Percentiles rank a stretch among this genome's conserved stretches.
Conservation (phyloP, 305 asterid species). For the Fraxinus paxiana region DNA sequence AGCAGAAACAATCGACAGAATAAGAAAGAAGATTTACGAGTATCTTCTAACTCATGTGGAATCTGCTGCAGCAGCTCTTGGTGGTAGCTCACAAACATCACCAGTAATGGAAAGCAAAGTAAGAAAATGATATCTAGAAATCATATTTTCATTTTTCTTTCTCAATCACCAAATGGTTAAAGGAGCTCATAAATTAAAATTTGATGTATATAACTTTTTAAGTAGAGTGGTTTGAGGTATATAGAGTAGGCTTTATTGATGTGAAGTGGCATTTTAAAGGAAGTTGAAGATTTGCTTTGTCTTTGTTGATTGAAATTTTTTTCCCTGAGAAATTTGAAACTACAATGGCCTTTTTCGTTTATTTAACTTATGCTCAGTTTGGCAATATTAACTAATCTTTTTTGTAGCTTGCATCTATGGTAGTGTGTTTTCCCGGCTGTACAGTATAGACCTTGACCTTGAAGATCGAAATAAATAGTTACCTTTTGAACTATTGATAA, state of each 20-base stretch:
- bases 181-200: constrained; percentile 29
- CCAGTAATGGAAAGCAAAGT: constrained; percentile 43
- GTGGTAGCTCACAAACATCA: constrained; percentile 50
- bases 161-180: constrained; percentile 37
- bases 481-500: too few relatives aligned
- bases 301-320: not conserved
- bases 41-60: constrained; percentile 94
- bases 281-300: not conserved
- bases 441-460: too few relatives aligned
- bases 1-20: constrained; percentile 67
- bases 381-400: not conserved
- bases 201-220: constrained; percentile 37
- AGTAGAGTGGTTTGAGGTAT: constrained; percentile 34
- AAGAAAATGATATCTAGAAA: constrained; percentile 41
- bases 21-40: constrained; percentile 90
- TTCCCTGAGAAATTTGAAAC: not conserved
- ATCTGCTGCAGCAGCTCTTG: constrained; percentile 94
- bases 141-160: constrained; percentile 9
- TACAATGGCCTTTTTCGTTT: not conserved
- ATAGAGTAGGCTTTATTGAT: constrained; percentile 28
- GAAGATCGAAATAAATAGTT: too few relatives aligned
- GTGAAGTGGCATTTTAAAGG: constrained; percentile 22
- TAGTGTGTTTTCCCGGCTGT: too few relatives aligned
- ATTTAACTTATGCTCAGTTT: not conserved
- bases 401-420: not conserved